Evolutionary conservation across 352 stramenopile genomes (phyloP).

Genomic region (Lagenidium giganteum): DNA sequence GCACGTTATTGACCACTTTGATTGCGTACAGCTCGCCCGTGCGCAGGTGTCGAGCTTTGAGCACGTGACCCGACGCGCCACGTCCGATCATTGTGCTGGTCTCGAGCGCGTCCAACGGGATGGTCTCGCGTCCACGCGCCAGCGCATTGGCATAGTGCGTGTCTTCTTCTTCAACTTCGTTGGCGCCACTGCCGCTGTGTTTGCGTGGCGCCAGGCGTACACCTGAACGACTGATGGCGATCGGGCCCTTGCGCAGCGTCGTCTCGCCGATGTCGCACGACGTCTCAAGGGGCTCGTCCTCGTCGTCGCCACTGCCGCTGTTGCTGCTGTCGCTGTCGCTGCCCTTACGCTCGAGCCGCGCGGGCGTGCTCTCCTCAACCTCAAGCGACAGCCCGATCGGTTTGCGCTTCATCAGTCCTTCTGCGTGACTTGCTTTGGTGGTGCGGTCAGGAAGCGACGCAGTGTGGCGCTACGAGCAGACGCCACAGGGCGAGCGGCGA

Average conservation of each 20-base stretch:
- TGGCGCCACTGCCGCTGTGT: no score
- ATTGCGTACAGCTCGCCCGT: slow-evolving; percentile 43
- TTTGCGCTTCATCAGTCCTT: slow-evolving; percentile 8
- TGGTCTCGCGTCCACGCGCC: slow-evolving; percentile 18
- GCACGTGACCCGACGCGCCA: slow-evolving; percentile 57
- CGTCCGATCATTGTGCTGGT: slow-evolving; percentile 46
- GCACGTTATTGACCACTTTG: slow-evolving; percentile 73
- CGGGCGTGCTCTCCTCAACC: slow-evolving; percentile 9
- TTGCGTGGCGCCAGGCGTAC: no score
- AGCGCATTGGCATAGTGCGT: slow-evolving; percentile 1
- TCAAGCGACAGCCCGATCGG: slow-evolving; percentile 1
- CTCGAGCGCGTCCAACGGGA: slow-evolving; percentile 50
- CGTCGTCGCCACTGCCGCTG: slow-evolving; percentile 18
- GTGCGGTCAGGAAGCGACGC: no score
- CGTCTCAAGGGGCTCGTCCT: slow-evolving; percentile 43
- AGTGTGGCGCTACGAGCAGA: no score
- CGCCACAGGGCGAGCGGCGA: no score
- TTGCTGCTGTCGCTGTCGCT: slow-evolving; percentile 3
- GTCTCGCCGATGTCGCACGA: slow-evolving; percentile 77
- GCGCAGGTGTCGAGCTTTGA: slow-evolving; percentile 38
- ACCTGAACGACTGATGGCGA: slow-evolving; percentile 63
- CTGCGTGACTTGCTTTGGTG: slow-evolving; percentile 3
- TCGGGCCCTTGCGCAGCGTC: slow-evolving; percentile 52
- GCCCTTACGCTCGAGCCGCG: slow-evolving; percentile 2
- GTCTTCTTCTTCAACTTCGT: slow-evolving; percentile 20